Evolutionary conservation across 75 land plant species (phyloP), one percentile per base, ranked within the genome.

Genomic region (Cupressus sempervirens): DNA sequence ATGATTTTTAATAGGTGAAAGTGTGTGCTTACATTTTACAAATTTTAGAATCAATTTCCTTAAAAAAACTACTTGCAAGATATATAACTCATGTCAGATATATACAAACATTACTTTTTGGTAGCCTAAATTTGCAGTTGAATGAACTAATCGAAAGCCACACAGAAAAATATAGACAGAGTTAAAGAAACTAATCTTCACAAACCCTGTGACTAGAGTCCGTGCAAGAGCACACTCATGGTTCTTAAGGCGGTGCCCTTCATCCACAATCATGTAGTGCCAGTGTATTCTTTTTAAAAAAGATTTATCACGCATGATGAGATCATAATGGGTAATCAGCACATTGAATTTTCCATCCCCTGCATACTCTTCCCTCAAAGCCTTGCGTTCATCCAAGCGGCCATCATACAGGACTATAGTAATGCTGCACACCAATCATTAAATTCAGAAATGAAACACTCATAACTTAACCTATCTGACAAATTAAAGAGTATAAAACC

Each of bases 201-300:
- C 90, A 88, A 92, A 94, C 94, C 98, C 97, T 54, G 91, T 50
- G 3, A 89, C 90, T 72, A 97, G 89, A 14, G 98, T 96, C 76
- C 88, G 84, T 56, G 98, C 91, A 88, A 98, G 92, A 85, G 93
- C 96, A 87, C 98, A 93, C 45, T 98, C 99, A 83, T 93, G 96
- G 83, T 98, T 98, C 87, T 98, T 98, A 76, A 98, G 86, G 29
- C 99, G 91, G 82, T 98, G 99, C 29, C 99, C 99, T 87, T 94
- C 97, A 91, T 95, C 97, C 80, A 98, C 97, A 88, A 98, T 94
- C 99, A 98, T 91, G 86, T 98, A 98, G 56, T 89, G 72, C 99
- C 99, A 98, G 74, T 89, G 89, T 56, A 98, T 90, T 88, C 93
- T 98, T 92, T 92, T 98, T 84, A 98, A 84, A 85, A 93, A 96